phyloP scores from a whole-genome alignment of 2,329 filamentous ascomycete species.

The Ascochyta clinopodiicola region DNA sequence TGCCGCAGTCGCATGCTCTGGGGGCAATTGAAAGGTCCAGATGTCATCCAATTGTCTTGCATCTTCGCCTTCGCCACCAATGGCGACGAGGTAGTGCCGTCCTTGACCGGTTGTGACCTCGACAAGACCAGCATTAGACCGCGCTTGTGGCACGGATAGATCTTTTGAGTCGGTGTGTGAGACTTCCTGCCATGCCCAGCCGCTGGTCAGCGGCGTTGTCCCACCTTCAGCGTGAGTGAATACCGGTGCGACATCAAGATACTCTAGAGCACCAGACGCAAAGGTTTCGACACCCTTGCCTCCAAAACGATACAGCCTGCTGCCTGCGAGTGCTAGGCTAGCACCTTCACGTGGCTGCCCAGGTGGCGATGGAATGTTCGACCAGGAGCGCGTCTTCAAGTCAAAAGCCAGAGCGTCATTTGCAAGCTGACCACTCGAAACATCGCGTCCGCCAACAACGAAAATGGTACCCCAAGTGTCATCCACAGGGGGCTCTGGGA shows the following conservation, averaged over 20 bases:
- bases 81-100: slow-evolving; percentile 59
- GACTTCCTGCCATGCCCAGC: slow-evolving; percentile 44
- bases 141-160: slow-evolving; percentile 46
- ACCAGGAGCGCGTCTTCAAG: slow-evolving; percentile 57
- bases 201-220: slow-evolving; percentile 42
- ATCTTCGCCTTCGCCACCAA: slow-evolving; percentile 53
- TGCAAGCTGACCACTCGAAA: slow-evolving; percentile 30
- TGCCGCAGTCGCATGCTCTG: slow-evolving; percentile 55
- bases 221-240: slow-evolving; percentile 46
- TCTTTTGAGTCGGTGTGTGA: slow-evolving; percentile 22
- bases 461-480: slow-evolving; percentile 59
- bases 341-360: slow-evolving; percentile 46
- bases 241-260: slow-evolving; percentile 43
- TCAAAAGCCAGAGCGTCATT: slow-evolving; percentile 62
- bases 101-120: slow-evolving; percentile 60
- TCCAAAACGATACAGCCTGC: slow-evolving; percentile 57
- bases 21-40: slow-evolving; percentile 61
- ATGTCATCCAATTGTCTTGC: slow-evolving; percentile 52
- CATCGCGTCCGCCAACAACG: slow-evolving; percentile 55
- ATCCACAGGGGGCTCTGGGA: slow-evolving; percentile 50
- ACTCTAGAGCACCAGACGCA: slow-evolving; percentile 30
- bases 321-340: slow-evolving; percentile 53
- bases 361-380: slow-evolving; percentile 55
- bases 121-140: slow-evolving; percentile 54
- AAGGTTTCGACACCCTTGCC: slow-evolving; percentile 38